These are phyloP conservation scores for Phialemonium atrogriseum DNA, from an alignment of 2,329 filamentous ascomycete species.

Conservation along the genomic window DNA sequence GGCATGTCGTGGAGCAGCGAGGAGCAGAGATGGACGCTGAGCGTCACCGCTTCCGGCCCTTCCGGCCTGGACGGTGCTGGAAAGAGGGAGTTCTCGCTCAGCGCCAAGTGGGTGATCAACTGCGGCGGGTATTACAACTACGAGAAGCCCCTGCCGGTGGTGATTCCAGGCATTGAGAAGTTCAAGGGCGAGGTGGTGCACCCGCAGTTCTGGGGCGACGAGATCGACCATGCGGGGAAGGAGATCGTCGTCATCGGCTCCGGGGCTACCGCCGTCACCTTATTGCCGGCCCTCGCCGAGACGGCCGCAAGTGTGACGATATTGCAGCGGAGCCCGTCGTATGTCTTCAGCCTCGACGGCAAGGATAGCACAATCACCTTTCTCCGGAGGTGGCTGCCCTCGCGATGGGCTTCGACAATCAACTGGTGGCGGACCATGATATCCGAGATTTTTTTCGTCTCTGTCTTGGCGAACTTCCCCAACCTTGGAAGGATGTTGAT, in stretches of 20 bases:
- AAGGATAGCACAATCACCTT: constrained; percentile 25
- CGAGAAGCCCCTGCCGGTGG: constrained; percentile 46
- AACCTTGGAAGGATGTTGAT: constrained; percentile 37
- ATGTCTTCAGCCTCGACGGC: constrained; percentile 50
- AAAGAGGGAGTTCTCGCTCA: constrained; percentile 17
- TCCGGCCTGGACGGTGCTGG: constrained; percentile 34
- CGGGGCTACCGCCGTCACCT: constrained; percentile 71
- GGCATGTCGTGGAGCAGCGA: constrained; percentile 44
- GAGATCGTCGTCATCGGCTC: constrained; percentile 65
- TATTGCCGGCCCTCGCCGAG: constrained; percentile 61
- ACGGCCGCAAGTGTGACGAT: constrained; percentile 63
- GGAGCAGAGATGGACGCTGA: constrained; percentile 47
- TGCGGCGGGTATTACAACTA: constrained; percentile 67
- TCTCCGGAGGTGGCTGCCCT: constrained; percentile 36
- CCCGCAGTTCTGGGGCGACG: constrained; percentile 69
- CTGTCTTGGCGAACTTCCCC: constrained; percentile 47
- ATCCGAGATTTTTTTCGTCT: constrained; percentile 35
- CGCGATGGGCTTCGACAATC: constrained; percentile 34
- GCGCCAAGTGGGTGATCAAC: constrained; percentile 51
- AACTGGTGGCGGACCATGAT: constrained; percentile 42
- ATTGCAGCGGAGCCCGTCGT: constrained; percentile 71
- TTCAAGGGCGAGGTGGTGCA: constrained; percentile 60
- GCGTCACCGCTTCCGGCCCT: constrained; percentile 27
- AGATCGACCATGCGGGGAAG: constrained; percentile 58
- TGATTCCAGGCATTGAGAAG: constrained; percentile 58